phyloP scores from a whole-genome alignment of 345 rosid species.

The Corchorus olitorius region DNA sequence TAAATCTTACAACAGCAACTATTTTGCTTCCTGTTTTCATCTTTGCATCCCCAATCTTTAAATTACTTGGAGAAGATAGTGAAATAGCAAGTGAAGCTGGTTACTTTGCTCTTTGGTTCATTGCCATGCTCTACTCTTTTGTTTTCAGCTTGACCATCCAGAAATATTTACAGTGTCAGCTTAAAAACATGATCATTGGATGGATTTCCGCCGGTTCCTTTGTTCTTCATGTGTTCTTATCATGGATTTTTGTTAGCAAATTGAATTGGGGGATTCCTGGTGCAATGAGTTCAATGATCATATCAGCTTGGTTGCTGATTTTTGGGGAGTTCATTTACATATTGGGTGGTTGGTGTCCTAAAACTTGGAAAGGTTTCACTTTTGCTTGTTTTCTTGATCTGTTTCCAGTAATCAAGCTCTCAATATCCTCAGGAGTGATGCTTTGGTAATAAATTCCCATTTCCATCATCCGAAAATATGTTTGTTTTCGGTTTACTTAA shows the following conservation, averaged over 20 bases:
- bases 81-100: constrained; percentile 17
- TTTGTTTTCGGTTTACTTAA: not conserved
- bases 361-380: constrained; percentile 60
- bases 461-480: not conserved
- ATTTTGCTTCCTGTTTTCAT: constrained; percentile 11
- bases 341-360: constrained; percentile 64
- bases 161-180: constrained; percentile 20
- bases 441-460: constrained; percentile 34
- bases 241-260: constrained; percentile 45
- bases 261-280: constrained; percentile 52
- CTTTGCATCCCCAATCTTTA: constrained; percentile 23
- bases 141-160: constrained; percentile 11
- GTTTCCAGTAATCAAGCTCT: constrained; percentile 51
- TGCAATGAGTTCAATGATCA: constrained; percentile 47
- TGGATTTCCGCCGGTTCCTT: constrained; percentile 38
- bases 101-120: constrained; percentile 19
- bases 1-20: not conserved
- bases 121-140: constrained; percentile 13
- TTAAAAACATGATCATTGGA: constrained; percentile 44
- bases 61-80: constrained; percentile 13
- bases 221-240: constrained; percentile 40
- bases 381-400: constrained; percentile 50
- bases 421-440: constrained; percentile 65
- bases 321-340: constrained; percentile 51
- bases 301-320: constrained; percentile 42